Evolutionary conservation across 306 rosid genomes (phyloP), one percentile per base, ranked within the genome.

Genomic region (Lathyrus oleraceus): DNA sequence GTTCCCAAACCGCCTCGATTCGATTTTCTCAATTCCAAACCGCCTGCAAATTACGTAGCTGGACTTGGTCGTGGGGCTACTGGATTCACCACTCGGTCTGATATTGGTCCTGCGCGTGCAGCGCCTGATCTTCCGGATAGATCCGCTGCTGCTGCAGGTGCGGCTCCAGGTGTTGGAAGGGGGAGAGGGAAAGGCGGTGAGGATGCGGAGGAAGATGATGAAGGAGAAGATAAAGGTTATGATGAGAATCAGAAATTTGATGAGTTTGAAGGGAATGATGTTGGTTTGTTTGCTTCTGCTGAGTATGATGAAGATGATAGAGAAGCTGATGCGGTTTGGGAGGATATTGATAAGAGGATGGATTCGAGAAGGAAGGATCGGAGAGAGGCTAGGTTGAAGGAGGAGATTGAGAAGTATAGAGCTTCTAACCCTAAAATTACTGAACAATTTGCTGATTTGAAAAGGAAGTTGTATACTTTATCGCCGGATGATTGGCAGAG

Each of bases 61-160:
- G 96, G 97, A 4, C 84, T 91, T 13, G 97, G 97, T 2, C 96
- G 97, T 79, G 97, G 97, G 7, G 97, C 97, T 6, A 91, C 97
- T 4, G 96, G 97, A 0, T 91, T 91, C 72, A 91, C 97, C 11
- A 89, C 97, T 3, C 76, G 96, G 7, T 89, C 96, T 6, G 97
- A 91, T 69, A 91, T 91, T 11, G 96, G 96, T 2, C 91, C 97
- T 0, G 97, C 96, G 3, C 84, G 97, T 0, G 94, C 97, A 1
- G 96, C 97, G 0, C 96, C 97, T 0, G 94, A 91, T 61, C 79
- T 91, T 0, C 97, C 97, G 0, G 93, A 91, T 25, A 67, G 96
- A 36, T 87, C 93, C 1, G 89, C 90, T 1, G 49, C 91, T 0
- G 56, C 91, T 0, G 36, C 81, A 8, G 90, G 85, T 0, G 92